phyloP scores from a whole-genome alignment of 2,329 filamentous ascomycete genomes.

The Ceratocystiopsis sp. region DNA sequence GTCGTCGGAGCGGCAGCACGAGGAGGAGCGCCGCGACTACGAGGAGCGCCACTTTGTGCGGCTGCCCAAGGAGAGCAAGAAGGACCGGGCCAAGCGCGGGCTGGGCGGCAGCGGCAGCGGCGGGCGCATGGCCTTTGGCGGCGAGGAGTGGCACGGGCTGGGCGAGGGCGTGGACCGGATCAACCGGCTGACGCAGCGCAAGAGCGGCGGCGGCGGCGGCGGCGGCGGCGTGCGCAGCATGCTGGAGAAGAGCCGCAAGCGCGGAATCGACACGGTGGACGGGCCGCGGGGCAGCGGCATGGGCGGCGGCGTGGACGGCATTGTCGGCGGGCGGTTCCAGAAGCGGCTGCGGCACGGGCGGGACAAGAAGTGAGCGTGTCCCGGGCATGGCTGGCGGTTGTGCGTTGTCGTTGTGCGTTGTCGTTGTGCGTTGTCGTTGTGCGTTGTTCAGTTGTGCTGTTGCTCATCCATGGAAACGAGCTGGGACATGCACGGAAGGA shows the following conservation, averaged over 20 bases:
- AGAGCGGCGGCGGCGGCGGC: conserved; percentile 33
- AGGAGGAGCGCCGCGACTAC: conserved; percentile 67
- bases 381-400: too few relatives aligned
- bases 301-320: conserved; percentile 3
- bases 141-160: conserved; percentile 82
- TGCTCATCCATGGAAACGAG: too few relatives aligned
- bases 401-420: too few relatives aligned
- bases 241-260: conserved; percentile 75
- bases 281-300: conserved; percentile 46
- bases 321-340: conserved; percentile 54
- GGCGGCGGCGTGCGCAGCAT: conserved; percentile 36
- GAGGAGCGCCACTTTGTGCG: conserved; percentile 88
- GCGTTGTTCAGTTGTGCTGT: too few relatives aligned
- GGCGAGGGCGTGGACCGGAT: conserved; percentile 79
- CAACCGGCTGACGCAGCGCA: conserved; percentile 60
- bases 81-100: conserved; percentile 53
- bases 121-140: conserved; percentile 55
- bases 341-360: conserved; percentile 42
- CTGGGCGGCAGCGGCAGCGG: conserved; percentile 31
- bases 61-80: conserved; percentile 74
- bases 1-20: conserved; percentile 54
- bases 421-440: too few relatives aligned
- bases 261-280: conserved; percentile 50
- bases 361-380: conserved; percentile 17
- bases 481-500: too few relatives aligned